Evolutionary conservation across 2,329 filamentous ascomycete genomes (phyloP).

Genomic region (Purpureocillium takamizusanense): DNA sequence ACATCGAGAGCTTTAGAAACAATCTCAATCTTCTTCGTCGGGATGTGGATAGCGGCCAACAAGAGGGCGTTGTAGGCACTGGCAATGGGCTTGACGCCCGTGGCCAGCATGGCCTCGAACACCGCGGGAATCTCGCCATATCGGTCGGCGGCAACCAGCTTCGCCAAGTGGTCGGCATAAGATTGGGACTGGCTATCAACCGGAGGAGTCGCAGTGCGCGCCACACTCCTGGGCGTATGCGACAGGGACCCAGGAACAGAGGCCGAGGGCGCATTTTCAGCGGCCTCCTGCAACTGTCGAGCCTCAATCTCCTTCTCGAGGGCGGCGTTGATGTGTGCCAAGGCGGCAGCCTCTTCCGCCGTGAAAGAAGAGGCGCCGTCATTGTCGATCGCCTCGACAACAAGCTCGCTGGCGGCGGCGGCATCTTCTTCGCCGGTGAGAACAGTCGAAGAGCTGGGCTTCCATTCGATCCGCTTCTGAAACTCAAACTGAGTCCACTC

Average conservation of each 20-base stretch:
- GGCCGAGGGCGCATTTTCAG: slow-evolving; percentile 28
- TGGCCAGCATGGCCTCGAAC: slow-evolving; percentile 82
- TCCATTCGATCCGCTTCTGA: slow-evolving; percentile 83
- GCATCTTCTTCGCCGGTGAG: slow-evolving; percentile 50
- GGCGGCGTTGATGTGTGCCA: slow-evolving; percentile 79
- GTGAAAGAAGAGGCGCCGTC: slow-evolving; percentile 29
- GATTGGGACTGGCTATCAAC: slow-evolving; percentile 55
- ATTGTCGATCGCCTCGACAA: slow-evolving; percentile 17
- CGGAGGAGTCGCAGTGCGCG: slow-evolving; percentile 51
- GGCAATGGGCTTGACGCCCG: slow-evolving; percentile 71
- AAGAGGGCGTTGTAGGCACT: slow-evolving; percentile 89
- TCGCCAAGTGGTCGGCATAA: slow-evolving; percentile 71
- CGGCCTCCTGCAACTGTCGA: slow-evolving; percentile 34
- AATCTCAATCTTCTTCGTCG: slow-evolving; percentile 69
- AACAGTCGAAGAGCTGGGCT: slow-evolving; percentile 48
- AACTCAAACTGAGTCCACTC: slow-evolving; percentile 93
- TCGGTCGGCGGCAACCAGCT: slow-evolving; percentile 60
- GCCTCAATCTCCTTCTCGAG: slow-evolving; percentile 69
- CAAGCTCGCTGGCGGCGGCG: slow-evolving; percentile 21
- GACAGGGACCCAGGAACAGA: slow-evolving; percentile 30
- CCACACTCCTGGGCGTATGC: slow-evolving; percentile 34
- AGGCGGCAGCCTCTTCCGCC: slow-evolving; percentile 44
- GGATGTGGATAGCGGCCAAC: slow-evolving; percentile 73
- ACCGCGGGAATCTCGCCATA: slow-evolving; percentile 84
- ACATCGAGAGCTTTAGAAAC: slow-evolving; percentile 89